These are phyloP conservation scores for Ceraceosorus bombacis DNA, from an alignment of 1,284 basidiomycete species.

Conservation along the genomic window DNA sequence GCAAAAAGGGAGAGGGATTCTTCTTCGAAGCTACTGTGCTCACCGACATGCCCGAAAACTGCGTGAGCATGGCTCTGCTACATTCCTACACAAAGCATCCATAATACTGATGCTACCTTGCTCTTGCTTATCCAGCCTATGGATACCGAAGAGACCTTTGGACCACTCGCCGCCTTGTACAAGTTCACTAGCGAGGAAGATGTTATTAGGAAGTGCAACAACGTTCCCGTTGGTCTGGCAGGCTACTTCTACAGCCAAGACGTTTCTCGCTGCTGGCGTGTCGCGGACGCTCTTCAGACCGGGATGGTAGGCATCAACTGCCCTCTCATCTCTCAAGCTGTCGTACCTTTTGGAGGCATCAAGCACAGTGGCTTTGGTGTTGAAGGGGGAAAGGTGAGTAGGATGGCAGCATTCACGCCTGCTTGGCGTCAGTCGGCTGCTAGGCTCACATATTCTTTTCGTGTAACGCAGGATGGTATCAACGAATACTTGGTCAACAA, in stretches of 20 bases:
- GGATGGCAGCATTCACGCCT: conserved; percentile 38
- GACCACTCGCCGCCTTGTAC: conserved; percentile 52
- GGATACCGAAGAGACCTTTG: conserved; percentile 45
- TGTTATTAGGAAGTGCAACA: conserved; percentile 77
- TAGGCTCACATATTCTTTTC: too few relatives aligned
- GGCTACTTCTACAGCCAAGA: conserved; percentile 57
- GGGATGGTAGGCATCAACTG: conserved; percentile 77
- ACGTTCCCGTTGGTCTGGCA: conserved; percentile 75
- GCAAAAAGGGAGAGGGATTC: conserved; percentile 58
- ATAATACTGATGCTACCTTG: too few relatives aligned
- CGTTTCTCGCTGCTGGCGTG: conserved; percentile 81
- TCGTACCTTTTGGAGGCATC: conserved; percentile 72
- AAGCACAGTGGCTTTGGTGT: conserved; percentile 65
- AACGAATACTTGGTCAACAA: conserved; percentile 57
- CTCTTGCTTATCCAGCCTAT: conserved; percentile 21
- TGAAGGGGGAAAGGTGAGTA: conserved; percentile 47
- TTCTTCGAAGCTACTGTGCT: conserved; percentile 86
- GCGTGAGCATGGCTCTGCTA: conserved; percentile 29
- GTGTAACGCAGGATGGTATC: conserved; percentile 58
- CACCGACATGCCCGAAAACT: conserved; percentile 68
- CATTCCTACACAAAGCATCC: not conserved
- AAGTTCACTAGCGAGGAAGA: conserved; percentile 90
- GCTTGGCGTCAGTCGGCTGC: too few relatives aligned
- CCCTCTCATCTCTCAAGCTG: conserved; percentile 38
- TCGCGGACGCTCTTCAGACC: conserved; percentile 92